Evolutionary conservation across 2,329 filamentous ascomycete genomes (phyloP), one percentile per base, ranked within the genome.

Genomic region (Xylariaceae sp.): DNA sequence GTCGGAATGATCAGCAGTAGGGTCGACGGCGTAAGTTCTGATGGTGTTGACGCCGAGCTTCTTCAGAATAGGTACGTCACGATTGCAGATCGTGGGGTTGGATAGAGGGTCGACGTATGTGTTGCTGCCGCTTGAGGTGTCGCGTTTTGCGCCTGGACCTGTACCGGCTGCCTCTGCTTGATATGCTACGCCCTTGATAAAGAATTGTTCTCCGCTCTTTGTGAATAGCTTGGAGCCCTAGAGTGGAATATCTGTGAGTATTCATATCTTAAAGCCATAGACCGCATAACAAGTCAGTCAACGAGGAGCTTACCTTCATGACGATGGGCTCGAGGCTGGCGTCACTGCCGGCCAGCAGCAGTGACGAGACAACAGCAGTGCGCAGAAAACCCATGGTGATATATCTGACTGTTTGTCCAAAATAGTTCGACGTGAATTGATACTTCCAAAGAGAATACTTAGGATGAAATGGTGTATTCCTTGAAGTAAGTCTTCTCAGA

Each of bases 11-110:
- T 86, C 75, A 49, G 74, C 64, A 22, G 73, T 74, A 6, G 85
- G 82, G 68, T 90, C 76, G 59, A 91, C 77, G 45, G 86, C 85
- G 65, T 91, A 91, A 39, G 86, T 84, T 68, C 86, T 85, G 63
- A 91, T 85, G 47, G 78, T 78, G 68, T 91, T 91, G 60, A 85
- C 88, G 48, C 77, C 72, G 43, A 89, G 70, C 64, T 84, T 69
- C 60, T 74, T 63, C 39, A 91, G 72, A 58, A 82, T 75, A 14
- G 83, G 83, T 44, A 91, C 76, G 64, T 91, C 86, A 58, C 86
- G 83, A 63, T 76, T 73, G 74, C 86, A 90, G 49, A 66, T 64
- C 33, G 69, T 67, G 42, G 69, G 63, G 60, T 88, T 77, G 47
- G 83, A 76, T 34, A 91, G 74, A 50, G 86, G 86, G 63, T 91